Evolutionary conservation across 2,329 filamentous ascomycete species (phyloP), one percentile per base, ranked within the genome.

Genomic region (Nemania bipapillata): DNA sequence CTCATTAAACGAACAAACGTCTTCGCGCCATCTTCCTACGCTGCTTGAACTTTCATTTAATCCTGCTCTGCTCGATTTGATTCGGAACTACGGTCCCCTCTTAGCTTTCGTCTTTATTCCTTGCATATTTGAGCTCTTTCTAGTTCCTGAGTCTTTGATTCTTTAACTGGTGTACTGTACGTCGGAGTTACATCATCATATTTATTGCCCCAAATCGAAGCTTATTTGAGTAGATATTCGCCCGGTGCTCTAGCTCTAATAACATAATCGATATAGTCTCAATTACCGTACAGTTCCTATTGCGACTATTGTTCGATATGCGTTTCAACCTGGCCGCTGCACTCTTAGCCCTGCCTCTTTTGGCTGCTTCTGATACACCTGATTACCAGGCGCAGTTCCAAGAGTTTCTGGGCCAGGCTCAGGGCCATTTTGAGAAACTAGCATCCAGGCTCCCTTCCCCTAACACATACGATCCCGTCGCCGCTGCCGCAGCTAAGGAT

Each of bases 331-430:
- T 80, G 58, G 80, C 84, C 65, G 78, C 84, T 72, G 73, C 85
- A 63, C 76, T 86, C 60, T 80, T 88, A 76, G 84, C 85, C 55
- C 81, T 90, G 77, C 87, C 89, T 73, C 80, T 87, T 17, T 81
- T 90, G 72, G 84, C 82, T 56, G 84, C 84, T 24, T 85, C 88
- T 68, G 83, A 85, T 71, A 83, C 84, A 70, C 83, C 81, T 72
- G 83, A 89, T 78, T 89, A 89, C 79, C 85, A 87, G 79, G 88
- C 87, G 40, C 87, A 90, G 77, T 87, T 89, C 79, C 86, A 90
- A 75, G 85, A 86, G 78, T 83, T 92, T 74, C 81, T 92, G 70
- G 87, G 89, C 77, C 87, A 89, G 78, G 79, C 87, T 62, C 85
- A 85, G 75, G 83, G 83, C 68, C 87, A 82, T 77, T 82, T 85